Evolutionary conservation across 805 yeast species (phyloP).

Genomic region (Teunomyces kruisii): DNA sequence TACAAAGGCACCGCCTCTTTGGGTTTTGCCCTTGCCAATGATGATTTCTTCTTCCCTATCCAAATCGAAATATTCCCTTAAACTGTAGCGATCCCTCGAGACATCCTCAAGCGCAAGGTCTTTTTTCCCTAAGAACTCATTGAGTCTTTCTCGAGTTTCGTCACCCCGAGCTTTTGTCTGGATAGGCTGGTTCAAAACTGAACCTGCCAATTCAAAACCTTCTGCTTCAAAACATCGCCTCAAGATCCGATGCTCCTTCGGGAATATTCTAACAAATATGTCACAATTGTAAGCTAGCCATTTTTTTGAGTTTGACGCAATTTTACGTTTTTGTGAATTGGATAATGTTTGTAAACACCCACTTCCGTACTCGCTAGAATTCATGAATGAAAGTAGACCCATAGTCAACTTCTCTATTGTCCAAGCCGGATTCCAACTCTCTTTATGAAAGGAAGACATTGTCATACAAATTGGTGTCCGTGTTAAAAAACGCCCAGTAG

Average conservation of each 20-base stretch:
- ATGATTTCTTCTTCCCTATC: background rate
- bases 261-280: slow-evolving; percentile 12
- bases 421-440: slow-evolving; percentile 18
- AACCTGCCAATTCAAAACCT: background rate
- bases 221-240: background rate
- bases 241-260: slow-evolving; percentile 12
- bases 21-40: background rate
- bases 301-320: slow-evolving; percentile 11
- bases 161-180: background rate
- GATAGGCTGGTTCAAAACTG: background rate
- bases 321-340: background rate
- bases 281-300: slow-evolving; percentile 14
- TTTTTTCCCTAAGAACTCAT: background rate
- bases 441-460: slow-evolving; percentile 14
- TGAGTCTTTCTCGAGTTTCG: background rate
- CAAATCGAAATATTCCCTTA: background rate
- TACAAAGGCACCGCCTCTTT: background rate
- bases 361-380: slow-evolving; percentile 10
- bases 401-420: slow-evolving; percentile 13
- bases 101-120: background rate
- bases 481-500: slow-evolving; percentile 13
- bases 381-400: slow-evolving; percentile 17
- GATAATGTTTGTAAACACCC: slow-evolving; percentile 8
- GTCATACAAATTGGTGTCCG: slow-evolving; percentile 13
- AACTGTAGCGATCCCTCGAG: background rate